These are phyloP conservation scores for Margaritispora aquatica DNA, from an alignment of 495 filamentous ascomycete species.

Conservation along the genomic window DNA sequence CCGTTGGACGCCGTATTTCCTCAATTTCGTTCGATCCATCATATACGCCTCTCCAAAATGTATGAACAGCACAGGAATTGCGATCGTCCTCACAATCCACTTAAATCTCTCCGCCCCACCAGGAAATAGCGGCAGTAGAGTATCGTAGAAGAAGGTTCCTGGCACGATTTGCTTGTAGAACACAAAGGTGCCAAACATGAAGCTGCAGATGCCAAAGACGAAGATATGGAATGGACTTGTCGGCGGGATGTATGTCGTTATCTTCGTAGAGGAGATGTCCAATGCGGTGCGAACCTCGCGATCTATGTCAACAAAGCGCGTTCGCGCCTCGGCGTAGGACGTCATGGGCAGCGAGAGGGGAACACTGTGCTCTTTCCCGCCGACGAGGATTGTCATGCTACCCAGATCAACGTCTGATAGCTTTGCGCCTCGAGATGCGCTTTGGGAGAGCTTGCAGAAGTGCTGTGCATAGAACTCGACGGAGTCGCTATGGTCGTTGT, in stretches of 20 bases:
- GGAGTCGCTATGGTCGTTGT: conserved; percentile 59
- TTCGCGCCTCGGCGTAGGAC: conserved; percentile 48
- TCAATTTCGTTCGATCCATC: conserved; percentile 44
- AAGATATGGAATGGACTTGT: conserved; percentile 30
- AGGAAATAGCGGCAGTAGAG: conserved; percentile 33
- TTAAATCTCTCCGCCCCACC: conserved; percentile 46
- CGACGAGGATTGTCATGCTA: conserved; percentile 41
- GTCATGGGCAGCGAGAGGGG: conserved; percentile 58
- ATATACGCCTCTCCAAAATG: conserved; percentile 48
- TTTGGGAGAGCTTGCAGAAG: conserved; percentile 32
- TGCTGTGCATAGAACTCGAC: conserved; percentile 57
- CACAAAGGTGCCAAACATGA: conserved; percentile 36
- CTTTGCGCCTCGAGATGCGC: conserved; percentile 32
- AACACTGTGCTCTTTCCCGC: conserved; percentile 38
- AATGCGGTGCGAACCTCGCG: conserved; percentile 47
- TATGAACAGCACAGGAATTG: conserved; percentile 39
- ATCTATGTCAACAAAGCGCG: conserved; percentile 62
- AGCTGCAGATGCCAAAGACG: conserved; percentile 39
- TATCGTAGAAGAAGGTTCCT: conserved; percentile 47
- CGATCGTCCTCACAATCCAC: conserved; percentile 32
- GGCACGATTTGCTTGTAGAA: conserved; percentile 41
- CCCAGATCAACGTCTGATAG: conserved; percentile 51
- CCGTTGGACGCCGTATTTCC: conserved; percentile 48
- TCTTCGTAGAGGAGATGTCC: conserved; percentile 45
- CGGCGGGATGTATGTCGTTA: conserved; percentile 50